Evolutionary conservation across 306 rosid genomes (phyloP).

Genomic region (Rosa multiflora): DNA sequence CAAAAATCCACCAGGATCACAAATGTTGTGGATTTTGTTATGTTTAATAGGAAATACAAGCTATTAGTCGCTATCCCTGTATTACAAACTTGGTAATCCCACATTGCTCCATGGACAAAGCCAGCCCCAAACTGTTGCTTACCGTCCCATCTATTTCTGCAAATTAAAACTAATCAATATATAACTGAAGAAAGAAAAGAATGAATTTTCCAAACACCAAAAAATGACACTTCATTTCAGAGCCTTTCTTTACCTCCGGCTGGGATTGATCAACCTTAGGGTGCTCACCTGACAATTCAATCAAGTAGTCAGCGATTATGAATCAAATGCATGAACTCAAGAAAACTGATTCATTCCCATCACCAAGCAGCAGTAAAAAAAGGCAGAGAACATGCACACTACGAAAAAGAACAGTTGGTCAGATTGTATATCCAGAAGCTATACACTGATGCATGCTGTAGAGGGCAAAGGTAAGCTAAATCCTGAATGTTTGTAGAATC

Average conservation of each 20-base stretch:
- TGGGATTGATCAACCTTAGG: conserved; percentile 26
- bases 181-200: too few species aligned
- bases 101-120: background rate
- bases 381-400: background rate
- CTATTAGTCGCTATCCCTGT: background rate
- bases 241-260: conserved; percentile 21
- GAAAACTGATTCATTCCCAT: background rate
- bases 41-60: conserved; percentile 9
- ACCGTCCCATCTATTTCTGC: conserved; percentile 19
- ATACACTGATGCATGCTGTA: background rate
- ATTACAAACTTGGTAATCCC: conserved; percentile 4
- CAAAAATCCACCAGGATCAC: background rate
- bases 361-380: background rate
- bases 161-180: background rate
- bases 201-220: background rate
- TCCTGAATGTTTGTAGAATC: background rate
- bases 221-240: background rate
- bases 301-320: background rate
- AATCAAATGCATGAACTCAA: background rate
- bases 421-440: background rate
- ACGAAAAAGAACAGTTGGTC: background rate
- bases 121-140: conserved; percentile 10
- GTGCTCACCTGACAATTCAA: conserved; percentile 29
- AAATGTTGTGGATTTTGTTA: background rate
- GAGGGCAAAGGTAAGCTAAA: background rate